phyloP scores from a whole-genome alignment of 1,284 basidiomycete genomes.

The Termitomyces sp. region DNA sequence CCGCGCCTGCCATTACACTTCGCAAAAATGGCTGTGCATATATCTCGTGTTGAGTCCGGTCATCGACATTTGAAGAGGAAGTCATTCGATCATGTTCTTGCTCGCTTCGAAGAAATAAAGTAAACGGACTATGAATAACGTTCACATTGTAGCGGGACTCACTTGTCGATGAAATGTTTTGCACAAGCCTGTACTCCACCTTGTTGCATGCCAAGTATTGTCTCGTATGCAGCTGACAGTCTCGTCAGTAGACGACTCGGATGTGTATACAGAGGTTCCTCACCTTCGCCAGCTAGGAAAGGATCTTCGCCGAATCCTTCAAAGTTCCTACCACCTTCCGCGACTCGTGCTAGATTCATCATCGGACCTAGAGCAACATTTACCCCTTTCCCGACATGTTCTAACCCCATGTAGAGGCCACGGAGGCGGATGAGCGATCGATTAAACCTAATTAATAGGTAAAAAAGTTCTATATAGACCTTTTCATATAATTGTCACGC shows the following conservation, averaged over 20 bases:
- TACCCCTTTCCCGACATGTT: slow-evolving; percentile 77
- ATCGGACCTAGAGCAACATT: slow-evolving; percentile 42
- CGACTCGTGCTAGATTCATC: slow-evolving; percentile 70
- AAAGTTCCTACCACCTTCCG: slow-evolving; percentile 75
- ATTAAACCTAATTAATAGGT: slow-evolving; percentile 35
- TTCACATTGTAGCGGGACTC: slow-evolving; percentile 18
- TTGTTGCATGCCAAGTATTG: slow-evolving; percentile 69
- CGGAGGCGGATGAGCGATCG: slow-evolving; percentile 63
- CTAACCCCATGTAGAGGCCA: slow-evolving; percentile 70
- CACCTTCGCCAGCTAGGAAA: slow-evolving; percentile 66
- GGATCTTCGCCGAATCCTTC: slow-evolving; percentile 81
- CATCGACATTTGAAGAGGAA: slow-evolving; percentile 66
- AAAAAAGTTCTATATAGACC: too few species aligned
- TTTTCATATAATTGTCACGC: slow-evolving; percentile 9
- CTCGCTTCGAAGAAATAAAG: slow-evolving; percentile 35
- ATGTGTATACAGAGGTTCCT: slow-evolving; percentile 18
- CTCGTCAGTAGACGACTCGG: too few species aligned
- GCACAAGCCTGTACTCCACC: slow-evolving; percentile 73
- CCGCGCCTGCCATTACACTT: slow-evolving; percentile 69
- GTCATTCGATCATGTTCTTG: slow-evolving; percentile 57
- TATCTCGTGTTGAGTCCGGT: slow-evolving; percentile 72
- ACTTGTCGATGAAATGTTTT: slow-evolving; percentile 77
- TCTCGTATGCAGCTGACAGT: slow-evolving; percentile 57
- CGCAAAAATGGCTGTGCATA: slow-evolving; percentile 71
- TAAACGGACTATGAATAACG: not conserved